Conservation (phyloP, 2,329 filamentous ascomycete genomes). For the Nemania serpens region DNA sequence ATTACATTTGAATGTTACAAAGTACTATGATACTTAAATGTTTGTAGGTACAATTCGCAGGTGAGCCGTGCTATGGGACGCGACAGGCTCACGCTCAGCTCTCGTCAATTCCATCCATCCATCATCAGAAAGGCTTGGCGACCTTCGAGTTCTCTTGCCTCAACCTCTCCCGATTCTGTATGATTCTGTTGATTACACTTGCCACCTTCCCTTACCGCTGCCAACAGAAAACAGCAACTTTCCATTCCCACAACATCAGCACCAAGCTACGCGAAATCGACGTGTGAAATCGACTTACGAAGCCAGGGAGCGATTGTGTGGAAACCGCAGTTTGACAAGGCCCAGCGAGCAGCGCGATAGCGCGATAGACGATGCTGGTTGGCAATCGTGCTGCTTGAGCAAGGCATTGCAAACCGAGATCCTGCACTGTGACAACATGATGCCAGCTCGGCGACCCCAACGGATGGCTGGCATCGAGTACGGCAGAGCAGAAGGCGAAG, state of each 20-base stretch:
- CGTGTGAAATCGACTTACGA: neutral
- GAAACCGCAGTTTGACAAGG: too few species aligned
- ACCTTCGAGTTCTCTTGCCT: too few species aligned
- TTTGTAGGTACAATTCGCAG: too few species aligned
- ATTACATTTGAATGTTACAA: too few species aligned
- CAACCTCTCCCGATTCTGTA: too few species aligned
- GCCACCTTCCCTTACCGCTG: neutral
- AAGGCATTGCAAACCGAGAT: slow-evolving; percentile 25
- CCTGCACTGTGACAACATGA: slow-evolving; percentile 19
- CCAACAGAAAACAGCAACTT: neutral
- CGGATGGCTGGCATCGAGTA: slow-evolving; percentile 27
- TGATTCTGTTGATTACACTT: too few species aligned
- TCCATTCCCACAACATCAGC: neutral
- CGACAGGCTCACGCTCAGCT: neutral
- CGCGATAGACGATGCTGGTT: slow-evolving; percentile 36
- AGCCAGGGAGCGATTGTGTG: neutral
- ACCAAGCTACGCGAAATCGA: neutral
- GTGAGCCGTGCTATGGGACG: too few species aligned
- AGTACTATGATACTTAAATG: too few species aligned
- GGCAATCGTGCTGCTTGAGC: slow-evolving; percentile 30
- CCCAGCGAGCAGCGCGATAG: slow-evolving; percentile 22
- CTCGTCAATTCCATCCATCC: too few species aligned
- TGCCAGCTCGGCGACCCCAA: slow-evolving; percentile 29
- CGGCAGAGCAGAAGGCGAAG: slow-evolving; percentile 22
- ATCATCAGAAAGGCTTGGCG: too few species aligned